Evolutionary conservation across 306 rosid species (phyloP), one percentile per base, ranked within the genome.

Genomic region (Rubus idaeus): DNA sequence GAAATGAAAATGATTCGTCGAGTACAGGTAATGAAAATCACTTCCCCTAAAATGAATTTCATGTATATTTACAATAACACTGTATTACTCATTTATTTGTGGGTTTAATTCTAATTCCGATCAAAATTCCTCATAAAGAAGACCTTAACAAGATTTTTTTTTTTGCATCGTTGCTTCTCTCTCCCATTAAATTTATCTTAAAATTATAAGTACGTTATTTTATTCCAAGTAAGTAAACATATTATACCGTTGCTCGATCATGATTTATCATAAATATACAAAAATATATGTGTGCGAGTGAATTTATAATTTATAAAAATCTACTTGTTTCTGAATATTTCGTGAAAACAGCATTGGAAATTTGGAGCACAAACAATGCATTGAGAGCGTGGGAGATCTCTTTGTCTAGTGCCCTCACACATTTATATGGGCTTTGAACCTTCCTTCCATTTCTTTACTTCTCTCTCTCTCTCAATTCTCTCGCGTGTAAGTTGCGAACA

Each of bases 401-500:
- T n/a, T 47, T 63, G 23, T 13, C 58, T 8, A 11, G 21, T 45
- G 47, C 12, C 9, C 51, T 79, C 68, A 4, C 61, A 21, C 7
- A 55, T 51, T 23, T 68, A n/a, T 17, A 18, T 18, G 68, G 71
- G 47, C 68, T 68, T 68, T 14, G 11, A 23, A 17, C 26, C 5
- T 11, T 63, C 44, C 49, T 47, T 6, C 1, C n/a, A 1, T 4
- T 16, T 1, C 5, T 10, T 1, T 5, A 10, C n/a, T 49, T 37
- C 68, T 37, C n/a, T 71, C 39, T 10, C 5, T 42, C 35, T 50
- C 73, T 23, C 75, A 41, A 41, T 74, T 73, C 51, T 81, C 42
- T 84, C 72, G 81, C 88, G 85, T 81, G 80, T 57, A 39, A 78
- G 77, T 75, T 81, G 83, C 85, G 83, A 78, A 60, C 71, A 42